Conservation (phyloP, 352 stramenopile species). For the Phytopythium chamaehyphon region DNA sequence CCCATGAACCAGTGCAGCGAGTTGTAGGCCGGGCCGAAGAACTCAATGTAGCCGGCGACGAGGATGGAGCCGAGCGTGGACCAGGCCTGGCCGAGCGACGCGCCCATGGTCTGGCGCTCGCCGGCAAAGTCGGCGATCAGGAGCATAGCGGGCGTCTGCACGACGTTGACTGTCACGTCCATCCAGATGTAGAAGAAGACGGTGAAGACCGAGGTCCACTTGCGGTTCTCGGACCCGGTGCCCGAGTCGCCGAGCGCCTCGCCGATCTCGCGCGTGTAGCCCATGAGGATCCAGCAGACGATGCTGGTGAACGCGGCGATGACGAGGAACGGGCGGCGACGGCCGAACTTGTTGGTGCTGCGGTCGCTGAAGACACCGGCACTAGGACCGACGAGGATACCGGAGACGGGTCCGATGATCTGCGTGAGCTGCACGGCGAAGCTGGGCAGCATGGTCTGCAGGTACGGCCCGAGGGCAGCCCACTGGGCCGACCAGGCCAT, state of each 20-base stretch:
- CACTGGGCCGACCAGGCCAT: conserved; percentile 65
- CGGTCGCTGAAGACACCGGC: conserved; percentile 51
- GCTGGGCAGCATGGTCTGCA: conserved; percentile 44
- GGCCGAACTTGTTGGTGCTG: conserved; percentile 32
- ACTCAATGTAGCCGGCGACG: conserved; percentile 52
- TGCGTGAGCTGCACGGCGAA: conserved; percentile 40
- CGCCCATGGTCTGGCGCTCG: conserved; percentile 50
- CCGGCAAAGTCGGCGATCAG: conserved; percentile 57
- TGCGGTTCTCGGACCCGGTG: conserved; percentile 20
- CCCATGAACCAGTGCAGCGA: conserved; percentile 47
- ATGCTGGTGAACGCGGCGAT: conserved; percentile 27
- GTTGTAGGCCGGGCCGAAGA: conserved; percentile 45
- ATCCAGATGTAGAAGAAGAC: conserved; percentile 67
- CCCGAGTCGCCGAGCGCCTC: conserved; percentile 45
- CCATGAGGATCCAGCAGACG: conserved; percentile 61
- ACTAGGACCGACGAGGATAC: conserved; percentile 45
- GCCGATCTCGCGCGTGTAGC: conserved; percentile 52
- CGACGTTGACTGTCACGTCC: conserved; percentile 61
- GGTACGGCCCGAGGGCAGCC: conserved; percentile 49
- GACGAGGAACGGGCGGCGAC: conserved; percentile 39
- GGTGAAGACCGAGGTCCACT: conserved; percentile 44
- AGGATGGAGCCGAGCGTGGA: conserved; percentile 44
- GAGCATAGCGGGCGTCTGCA: conserved; percentile 45
- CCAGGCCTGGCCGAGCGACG: conserved; percentile 41
- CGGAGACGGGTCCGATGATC: conserved; percentile 47